Evolutionary conservation across 441 rosid genomes (phyloP), one percentile per base, ranked within the genome.

Genomic region (Erodium chrysanthum): DNA sequence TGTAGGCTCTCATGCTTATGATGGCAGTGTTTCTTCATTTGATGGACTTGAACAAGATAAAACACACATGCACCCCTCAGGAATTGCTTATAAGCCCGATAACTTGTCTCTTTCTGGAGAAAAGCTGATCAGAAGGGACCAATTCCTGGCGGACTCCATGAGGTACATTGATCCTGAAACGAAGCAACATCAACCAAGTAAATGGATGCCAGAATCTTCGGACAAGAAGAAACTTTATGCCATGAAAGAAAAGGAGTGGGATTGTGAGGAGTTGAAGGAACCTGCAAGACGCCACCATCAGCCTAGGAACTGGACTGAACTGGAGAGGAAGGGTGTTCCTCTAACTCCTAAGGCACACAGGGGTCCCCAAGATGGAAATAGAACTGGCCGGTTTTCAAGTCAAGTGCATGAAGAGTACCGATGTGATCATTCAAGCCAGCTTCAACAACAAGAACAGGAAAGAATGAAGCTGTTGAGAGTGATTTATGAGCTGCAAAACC

Each of bases 21-120:
- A 86, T 78, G 95, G 82, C 42, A 83, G 84, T 58, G 68, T 84
- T 75, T 89, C 97, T 73, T 86, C 98, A 2, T 75, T 66, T 74
- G 88, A 84, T 35, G 89, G 79, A 72, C 70, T 70, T 7, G 90
- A 82, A 78, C 88, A 84, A 75, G 85, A 77, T 48, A 58, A 77
- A 37, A 37, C 2, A 37, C 42, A 7, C 42, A 37, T 9, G 42
- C 42, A 37, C 42, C 42, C 11, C 33, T 73, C 75, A 17, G 70
- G 74, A 72, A 73, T 61, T 69, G 61, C 76, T 54, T 61, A 66
- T 42, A 68, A 81, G 74, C 72, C 66, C 4, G 67, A 72, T 29
- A 75, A 73, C 60, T 64, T 77, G 12, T 73, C 69, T 70, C 44
- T 75, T 76, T 69, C 79, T 65, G 84, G 70, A 75, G 79, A 75